A percentile compares a stretch with the other conserved stretches of the same genome.
phyloP scores from a whole-genome alignment of 805 yeast genomes.

The Komagataella phaffii region DNA sequence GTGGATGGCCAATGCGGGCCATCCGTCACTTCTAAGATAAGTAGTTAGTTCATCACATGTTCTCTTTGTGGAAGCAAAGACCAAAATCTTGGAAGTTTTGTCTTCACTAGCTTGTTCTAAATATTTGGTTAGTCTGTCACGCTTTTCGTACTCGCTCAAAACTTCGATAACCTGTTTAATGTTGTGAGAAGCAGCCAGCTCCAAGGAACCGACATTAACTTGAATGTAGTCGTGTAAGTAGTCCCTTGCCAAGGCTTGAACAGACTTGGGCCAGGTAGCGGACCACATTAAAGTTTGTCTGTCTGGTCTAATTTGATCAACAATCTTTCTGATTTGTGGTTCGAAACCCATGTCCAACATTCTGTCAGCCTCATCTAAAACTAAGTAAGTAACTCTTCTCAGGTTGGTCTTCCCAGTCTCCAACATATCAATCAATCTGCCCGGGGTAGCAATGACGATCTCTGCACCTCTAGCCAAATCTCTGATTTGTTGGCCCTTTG shows the following conservation, averaged over 20 bases:
- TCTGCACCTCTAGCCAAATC: slow-evolving; percentile 92
- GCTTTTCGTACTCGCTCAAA: slow-evolving; percentile 82
- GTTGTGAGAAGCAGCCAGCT: slow-evolving; percentile 91
- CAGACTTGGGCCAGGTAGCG: slow-evolving; percentile 99
- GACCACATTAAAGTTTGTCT: slow-evolving; percentile 99
- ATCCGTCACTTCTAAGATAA: slow-evolving; percentile 89
- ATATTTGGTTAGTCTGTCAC: slow-evolving; percentile 78
- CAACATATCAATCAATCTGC: slow-evolving; percentile 95
- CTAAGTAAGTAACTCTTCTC: slow-evolving; percentile 92
- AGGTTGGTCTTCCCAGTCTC: slow-evolving; percentile 91
- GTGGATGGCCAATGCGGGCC: slow-evolving; percentile 98
- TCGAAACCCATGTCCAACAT: slow-evolving; percentile 99
- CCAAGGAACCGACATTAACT: slow-evolving; percentile 92
- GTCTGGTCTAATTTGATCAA: slow-evolving; percentile 93
- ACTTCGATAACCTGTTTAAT: slow-evolving; percentile 91
- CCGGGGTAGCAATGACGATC: slow-evolving; percentile 96
- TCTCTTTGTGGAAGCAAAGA: slow-evolving; percentile 96
- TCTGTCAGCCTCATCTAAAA: slow-evolving; percentile 98
- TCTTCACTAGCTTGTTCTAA: slow-evolving; percentile 69
- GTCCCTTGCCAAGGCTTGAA: slow-evolving; percentile 84
- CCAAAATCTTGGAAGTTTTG: slow-evolving; percentile 62
- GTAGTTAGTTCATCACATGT: slow-evolving; percentile 92
- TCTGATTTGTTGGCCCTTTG: slow-evolving; percentile 95
- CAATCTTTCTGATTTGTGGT: slow-evolving; percentile 97
- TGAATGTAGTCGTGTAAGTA: slow-evolving; percentile 88